Base-by-base conservation (phyloP, 2,329 filamentous ascomycete species). In the Alternaria brassicae region DNA sequence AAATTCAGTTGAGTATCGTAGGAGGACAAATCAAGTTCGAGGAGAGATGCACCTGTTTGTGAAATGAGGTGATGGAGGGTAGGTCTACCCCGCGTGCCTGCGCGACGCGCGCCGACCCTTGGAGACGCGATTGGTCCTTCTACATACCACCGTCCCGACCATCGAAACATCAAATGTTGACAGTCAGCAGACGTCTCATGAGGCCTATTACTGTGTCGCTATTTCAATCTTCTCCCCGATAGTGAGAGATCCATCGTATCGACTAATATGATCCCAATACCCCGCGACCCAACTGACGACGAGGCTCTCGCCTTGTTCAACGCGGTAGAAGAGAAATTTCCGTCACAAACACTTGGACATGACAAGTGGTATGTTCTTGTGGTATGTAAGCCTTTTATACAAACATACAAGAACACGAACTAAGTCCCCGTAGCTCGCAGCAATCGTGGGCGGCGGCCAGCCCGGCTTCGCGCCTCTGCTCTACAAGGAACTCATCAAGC, bases 401-500 rank as follows among this genome's bases (percentile, higher is more conserved):
- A 13, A 30, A 36, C 44, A 12, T 49, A 41, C 9, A 32, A 37
- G n/a, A 27, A 28, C 23, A 37, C 6, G 25, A 30, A 52, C 30
- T 56, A 40, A 62, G n/a, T 15, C 28, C 19, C 21, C 27, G 13
- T 13, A 75, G 72, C 60, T 81, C 21, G 73, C 82, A 9, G 79
- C 80, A n/a, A 69, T 86, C 32, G 79, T 79, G 9, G 82, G 82
- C n/a, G 81, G 82, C 39, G 80, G 81, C 2, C 79, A 86, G 68
- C 84, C 85, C 6, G 80, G 82, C 27, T 80, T 82, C 53, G 81
- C 82, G 17, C 81, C 81, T 25, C 77, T 82, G 12, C 82, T 89
- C 1, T 89, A 89, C 77, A 80, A 79, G 10, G 78, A 87, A 65
- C 81, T 89, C 34, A 83, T 82, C 67, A 71, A 75, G 40, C 79